phyloP scores from a whole-genome alignment of 768 basidiomycete genomes.

The Cystofilobasidium bisporidii region DNA sequence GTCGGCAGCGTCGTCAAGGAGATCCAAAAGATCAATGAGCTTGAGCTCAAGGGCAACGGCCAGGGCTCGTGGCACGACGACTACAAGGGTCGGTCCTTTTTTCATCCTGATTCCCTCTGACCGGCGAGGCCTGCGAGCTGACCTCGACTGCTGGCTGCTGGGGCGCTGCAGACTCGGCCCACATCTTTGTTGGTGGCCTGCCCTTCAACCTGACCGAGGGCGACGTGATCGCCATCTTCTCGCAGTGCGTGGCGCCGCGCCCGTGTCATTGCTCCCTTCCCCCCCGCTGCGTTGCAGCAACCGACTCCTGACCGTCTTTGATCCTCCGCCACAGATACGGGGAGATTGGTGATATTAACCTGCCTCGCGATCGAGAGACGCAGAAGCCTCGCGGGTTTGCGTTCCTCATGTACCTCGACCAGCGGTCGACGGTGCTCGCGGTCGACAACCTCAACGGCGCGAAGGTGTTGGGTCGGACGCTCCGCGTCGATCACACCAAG shows the following conservation, averaged over 20 bases:
- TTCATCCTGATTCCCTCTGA: not conserved
- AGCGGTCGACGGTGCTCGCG: conserved; percentile 86
- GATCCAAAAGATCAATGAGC: conserved; percentile 86
- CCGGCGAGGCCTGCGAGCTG: too few species aligned
- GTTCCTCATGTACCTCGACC: conserved; percentile 98
- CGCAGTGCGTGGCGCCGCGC: conserved; percentile 66
- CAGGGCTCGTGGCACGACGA: conserved; percentile 83
- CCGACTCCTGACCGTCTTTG: not conserved
- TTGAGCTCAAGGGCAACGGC: conserved; percentile 66
- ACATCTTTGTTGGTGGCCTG: conserved; percentile 85
- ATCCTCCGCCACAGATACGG: conserved; percentile 57
- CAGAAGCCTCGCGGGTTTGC: conserved; percentile 85
- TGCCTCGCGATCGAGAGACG: conserved; percentile 87
- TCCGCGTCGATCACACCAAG: conserved; percentile 58
- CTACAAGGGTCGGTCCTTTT: conserved; percentile 58
- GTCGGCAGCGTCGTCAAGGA: conserved; percentile 73
- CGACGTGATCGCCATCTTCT: conserved; percentile 93
- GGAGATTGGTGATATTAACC: conserved; percentile 88
- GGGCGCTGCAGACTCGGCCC: conserved; percentile 67
- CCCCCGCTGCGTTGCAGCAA: not conserved
- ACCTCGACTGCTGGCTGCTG: too few species aligned
- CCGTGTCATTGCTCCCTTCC: not conserved
- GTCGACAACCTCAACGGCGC: conserved; percentile 99
- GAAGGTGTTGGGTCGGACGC: conserved; percentile 67
- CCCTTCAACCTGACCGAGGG: conserved; percentile 86